A percentile compares a stretch with the other conserved stretches of the same genome.
phyloP scores from a whole-genome alignment of 2,329 filamentous ascomycete species.

The Phialophora verrucosa region DNA sequence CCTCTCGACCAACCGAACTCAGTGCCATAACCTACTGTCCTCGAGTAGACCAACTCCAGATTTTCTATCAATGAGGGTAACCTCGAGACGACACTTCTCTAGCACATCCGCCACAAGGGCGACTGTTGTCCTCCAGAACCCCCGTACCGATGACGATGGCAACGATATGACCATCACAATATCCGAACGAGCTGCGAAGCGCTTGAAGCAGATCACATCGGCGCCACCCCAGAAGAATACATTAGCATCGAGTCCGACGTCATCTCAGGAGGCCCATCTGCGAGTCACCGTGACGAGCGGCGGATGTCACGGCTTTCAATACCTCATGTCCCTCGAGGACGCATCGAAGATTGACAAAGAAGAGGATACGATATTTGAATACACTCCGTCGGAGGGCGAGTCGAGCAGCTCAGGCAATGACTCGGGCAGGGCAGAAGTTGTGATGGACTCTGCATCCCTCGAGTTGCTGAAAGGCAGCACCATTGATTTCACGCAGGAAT shows the following conservation, averaged over 20 bases:
- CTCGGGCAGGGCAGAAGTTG: slow-evolving; percentile 70
- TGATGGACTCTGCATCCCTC: slow-evolving; percentile 85
- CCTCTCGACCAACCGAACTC: slow-evolving; percentile 17
- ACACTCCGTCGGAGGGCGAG: slow-evolving; percentile 59
- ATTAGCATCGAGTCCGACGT: slow-evolving; percentile 45
- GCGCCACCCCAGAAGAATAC: slow-evolving; percentile 59
- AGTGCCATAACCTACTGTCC: not conserved
- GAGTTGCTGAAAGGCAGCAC: slow-evolving; percentile 91
- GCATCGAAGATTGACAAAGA: slow-evolving; percentile 64
- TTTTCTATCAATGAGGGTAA: not conserved
- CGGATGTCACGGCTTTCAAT: slow-evolving; percentile 97
- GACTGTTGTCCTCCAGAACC: slow-evolving; percentile 64
- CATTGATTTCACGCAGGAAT: slow-evolving; percentile 93
- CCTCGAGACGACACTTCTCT: slow-evolving; percentile 42
- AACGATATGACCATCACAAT: slow-evolving; percentile 84
- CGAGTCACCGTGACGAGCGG: slow-evolving; percentile 91
- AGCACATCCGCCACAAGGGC: slow-evolving; percentile 44
- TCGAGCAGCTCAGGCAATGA: slow-evolving; percentile 17
- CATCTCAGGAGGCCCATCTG: slow-evolving; percentile 69
- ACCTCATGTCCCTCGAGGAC: slow-evolving; percentile 82
- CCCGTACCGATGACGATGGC: slow-evolving; percentile 79
- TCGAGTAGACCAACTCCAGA: not conserved
- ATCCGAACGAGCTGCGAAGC: slow-evolving; percentile 79
- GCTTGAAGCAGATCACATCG: slow-evolving; percentile 76
- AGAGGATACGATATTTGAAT: slow-evolving; percentile 83